These are phyloP conservation scores for Pseudovirgaria hyperparasitica DNA, from an alignment of 2,329 filamentous ascomycete species.

Conservation along the genomic window DNA sequence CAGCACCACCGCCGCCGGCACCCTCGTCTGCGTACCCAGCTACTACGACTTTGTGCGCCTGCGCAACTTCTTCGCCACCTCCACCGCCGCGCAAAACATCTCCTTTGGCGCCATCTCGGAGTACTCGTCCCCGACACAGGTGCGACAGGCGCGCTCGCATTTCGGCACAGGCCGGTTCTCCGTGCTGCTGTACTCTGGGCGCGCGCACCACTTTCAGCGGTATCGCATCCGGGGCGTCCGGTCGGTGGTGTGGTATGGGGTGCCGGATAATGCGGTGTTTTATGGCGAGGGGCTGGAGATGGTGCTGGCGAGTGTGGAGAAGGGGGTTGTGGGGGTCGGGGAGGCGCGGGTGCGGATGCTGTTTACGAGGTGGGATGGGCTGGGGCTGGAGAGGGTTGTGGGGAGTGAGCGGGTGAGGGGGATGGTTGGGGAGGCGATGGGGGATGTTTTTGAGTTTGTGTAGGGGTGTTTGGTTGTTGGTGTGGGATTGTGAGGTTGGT, in stretches of 20 bases:
- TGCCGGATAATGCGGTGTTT: conserved; percentile 79
- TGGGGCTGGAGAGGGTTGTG: conserved; percentile 81
- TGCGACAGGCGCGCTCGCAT: conserved; percentile 73
- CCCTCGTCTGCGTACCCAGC: conserved; percentile 78
- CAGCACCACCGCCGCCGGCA: conserved; percentile 43
- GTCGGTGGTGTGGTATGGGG: conserved; percentile 74
- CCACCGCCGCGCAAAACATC: conserved; percentile 40
- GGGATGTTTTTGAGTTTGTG: conserved; percentile 91
- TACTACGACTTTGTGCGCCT: conserved; percentile 93
- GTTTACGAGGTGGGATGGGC: conserved; percentile 80
- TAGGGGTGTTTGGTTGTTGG: conserved; percentile 29
- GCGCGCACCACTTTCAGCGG: conserved; percentile 94
- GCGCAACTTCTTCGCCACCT: conserved; percentile 79
- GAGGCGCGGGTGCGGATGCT: conserved; percentile 40
- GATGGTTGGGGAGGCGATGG: conserved; percentile 69
- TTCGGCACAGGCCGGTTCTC: conserved; percentile 74
- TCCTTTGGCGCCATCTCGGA: conserved; percentile 79
- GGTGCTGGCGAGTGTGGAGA: conserved; percentile 40
- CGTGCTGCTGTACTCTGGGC: conserved; percentile 80
- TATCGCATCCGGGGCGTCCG: conserved; percentile 71
- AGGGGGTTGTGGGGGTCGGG: conserved; percentile 43
- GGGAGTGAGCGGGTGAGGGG: conserved; percentile 67
- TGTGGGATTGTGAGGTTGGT: too few species aligned
- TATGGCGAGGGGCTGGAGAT: conserved; percentile 66
- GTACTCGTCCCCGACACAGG: conserved; percentile 68